Evolutionary conservation across 1,139 yeast species (phyloP).

Genomic region (Kurtzmaniella natalensis): DNA sequence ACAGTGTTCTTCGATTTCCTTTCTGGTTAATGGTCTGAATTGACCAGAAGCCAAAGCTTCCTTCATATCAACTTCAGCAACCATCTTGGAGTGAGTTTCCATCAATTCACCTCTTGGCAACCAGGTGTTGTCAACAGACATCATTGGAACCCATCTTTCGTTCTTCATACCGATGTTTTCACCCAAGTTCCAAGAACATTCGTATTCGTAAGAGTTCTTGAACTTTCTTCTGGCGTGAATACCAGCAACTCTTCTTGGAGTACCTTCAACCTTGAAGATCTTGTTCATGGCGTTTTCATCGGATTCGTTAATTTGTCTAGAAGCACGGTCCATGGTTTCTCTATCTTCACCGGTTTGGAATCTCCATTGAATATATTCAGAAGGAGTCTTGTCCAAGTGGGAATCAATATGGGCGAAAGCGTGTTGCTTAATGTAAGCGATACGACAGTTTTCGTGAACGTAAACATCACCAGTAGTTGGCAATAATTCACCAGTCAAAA

Average conservation of each 20-base stretch:
- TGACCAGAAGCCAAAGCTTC: conserved; percentile 99
- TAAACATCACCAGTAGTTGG: conserved; percentile 98
- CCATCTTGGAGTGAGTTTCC: conserved; percentile 98
- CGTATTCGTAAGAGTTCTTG: conserved; percentile 99
- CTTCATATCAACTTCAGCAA: conserved; percentile 99
- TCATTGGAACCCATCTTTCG: conserved; percentile 99
- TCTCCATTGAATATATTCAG: conserved; percentile 99
- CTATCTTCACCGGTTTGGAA: conserved; percentile 99
- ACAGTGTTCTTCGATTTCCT: conserved; percentile 99
- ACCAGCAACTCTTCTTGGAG: conserved; percentile 95
- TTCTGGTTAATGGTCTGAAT: conserved; percentile 99
- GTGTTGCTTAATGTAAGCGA: conserved; percentile 99
- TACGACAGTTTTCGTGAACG: conserved; percentile 99
- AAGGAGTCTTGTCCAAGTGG: conserved; percentile 98
- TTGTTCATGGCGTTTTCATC: conserved; percentile 99
- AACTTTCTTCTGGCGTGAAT: conserved; percentile 98
- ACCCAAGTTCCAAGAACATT: conserved; percentile 94
- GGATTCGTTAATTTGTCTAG: conserved; percentile 94
- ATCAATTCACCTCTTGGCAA: conserved; percentile 99
- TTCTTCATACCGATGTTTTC: conserved; percentile 98
- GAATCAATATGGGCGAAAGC: conserved; percentile 99
- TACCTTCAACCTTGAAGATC: conserved; percentile 97
- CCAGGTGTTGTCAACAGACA: conserved; percentile 99
- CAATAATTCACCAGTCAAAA: conserved; percentile 97
- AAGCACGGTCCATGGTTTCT: conserved; percentile 99